Conservation (phyloP, 179 eudicot genomes). For the Dionaea muscipula region DNA sequence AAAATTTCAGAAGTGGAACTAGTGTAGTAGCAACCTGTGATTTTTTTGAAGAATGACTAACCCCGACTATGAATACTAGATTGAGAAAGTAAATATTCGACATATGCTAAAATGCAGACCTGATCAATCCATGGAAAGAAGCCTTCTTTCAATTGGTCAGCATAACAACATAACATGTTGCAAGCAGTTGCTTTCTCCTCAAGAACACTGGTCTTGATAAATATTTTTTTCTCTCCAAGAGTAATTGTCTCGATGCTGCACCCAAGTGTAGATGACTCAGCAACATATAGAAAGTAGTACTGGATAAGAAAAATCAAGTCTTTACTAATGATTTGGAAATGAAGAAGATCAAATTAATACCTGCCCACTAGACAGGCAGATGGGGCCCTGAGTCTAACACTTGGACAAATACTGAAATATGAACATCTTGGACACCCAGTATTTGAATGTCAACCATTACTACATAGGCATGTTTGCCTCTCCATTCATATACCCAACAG, state of each 20-base stretch:
- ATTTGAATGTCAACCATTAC: too few species aligned
- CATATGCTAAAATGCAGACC: background rate
- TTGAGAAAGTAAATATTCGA: background rate
- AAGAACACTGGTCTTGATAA: slow-evolving; percentile 14
- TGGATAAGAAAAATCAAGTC: too few species aligned
- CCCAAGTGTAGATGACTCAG: too few species aligned
- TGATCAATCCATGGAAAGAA: slow-evolving; percentile 19
- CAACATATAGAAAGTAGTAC: too few species aligned
- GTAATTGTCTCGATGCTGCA: slow-evolving; percentile 18
- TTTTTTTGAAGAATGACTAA: background rate
- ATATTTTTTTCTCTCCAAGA: slow-evolving; percentile 13
- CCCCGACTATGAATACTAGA: background rate
- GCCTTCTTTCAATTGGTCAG: slow-evolving; percentile 20
- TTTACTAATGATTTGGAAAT: too few species aligned
- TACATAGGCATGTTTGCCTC: too few species aligned
- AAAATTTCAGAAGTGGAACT: slow-evolving; percentile 23
- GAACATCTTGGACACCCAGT: too few species aligned
- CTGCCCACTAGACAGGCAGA: too few species aligned
- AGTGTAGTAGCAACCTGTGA: slow-evolving; percentile 18
- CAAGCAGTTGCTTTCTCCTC: slow-evolving; percentile 23
- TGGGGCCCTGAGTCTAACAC: too few species aligned
- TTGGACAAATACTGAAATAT: too few species aligned
- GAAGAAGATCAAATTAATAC: too few species aligned
- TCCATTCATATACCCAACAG: too few species aligned
- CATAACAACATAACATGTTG: slow-evolving; percentile 22